phyloP scores from a whole-genome alignment of 148 eudicot genomes.

The Tetragonia tetragonoides region DNA sequence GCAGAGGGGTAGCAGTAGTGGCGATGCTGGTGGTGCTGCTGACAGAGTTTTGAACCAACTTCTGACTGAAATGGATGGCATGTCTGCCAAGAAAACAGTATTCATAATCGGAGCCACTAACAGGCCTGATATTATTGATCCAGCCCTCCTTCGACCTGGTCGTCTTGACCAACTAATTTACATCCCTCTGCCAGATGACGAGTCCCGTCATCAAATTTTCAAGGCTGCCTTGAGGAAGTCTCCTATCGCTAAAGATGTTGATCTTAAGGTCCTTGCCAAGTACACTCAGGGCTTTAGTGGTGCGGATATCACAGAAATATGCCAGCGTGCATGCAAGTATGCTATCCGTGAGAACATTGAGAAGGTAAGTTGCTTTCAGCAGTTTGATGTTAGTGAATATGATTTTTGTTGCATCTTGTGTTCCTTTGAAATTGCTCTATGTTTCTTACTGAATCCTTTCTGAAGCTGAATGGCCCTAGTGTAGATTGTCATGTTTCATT shows the following conservation, averaged over 20 bases:
- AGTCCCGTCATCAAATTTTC: conserved; percentile 46
- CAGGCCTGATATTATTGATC: conserved; percentile 56
- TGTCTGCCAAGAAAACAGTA: conserved; percentile 53
- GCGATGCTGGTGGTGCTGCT: conserved; percentile 59
- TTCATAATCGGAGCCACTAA: conserved; percentile 45
- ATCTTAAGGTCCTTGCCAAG: conserved; percentile 46
- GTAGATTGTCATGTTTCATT: too few species aligned
- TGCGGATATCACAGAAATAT: conserved; percentile 49
- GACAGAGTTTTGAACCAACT: conserved; percentile 55
- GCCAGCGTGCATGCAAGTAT: conserved; percentile 56
- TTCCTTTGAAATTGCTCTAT: neutral
- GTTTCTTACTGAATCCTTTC: too few species aligned
- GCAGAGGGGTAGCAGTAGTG: conserved; percentile 49
- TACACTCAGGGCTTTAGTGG: conserved; percentile 55
- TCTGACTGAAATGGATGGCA: conserved; percentile 58
- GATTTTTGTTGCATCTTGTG: neutral
- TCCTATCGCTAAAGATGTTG: conserved; percentile 47
- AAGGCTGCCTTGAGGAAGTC: conserved; percentile 53
- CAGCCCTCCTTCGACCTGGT: conserved; percentile 53
- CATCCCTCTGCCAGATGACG: conserved; percentile 60
- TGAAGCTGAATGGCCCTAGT: too few species aligned
- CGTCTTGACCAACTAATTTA: conserved; percentile 58
- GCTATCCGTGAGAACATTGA: conserved; percentile 57
- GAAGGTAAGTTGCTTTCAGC: conserved; percentile 31
- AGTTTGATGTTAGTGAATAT: neutral